Conservation (phyloP, 2,329 filamentous ascomycete genomes). For the Talaromyces sp. region DNA sequence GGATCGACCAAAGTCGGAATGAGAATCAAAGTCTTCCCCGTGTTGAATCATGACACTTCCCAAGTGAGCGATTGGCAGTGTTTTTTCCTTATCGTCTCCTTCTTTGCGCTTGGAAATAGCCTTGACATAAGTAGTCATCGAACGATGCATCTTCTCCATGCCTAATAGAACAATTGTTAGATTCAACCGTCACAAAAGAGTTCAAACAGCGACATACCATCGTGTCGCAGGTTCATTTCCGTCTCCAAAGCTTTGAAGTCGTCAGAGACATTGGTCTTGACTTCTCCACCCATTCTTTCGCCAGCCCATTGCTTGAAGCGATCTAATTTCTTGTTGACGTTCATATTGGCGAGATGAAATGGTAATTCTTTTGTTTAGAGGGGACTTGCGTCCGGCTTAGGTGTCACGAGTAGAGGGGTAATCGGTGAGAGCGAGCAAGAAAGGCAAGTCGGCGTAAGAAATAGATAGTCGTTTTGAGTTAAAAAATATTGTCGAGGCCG, state of each 20-base stretch:
- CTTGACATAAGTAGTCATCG: constrained; percentile 83
- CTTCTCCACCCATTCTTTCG: constrained; percentile 90
- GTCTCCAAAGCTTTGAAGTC: constrained; percentile 87
- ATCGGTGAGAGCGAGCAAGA: neutral
- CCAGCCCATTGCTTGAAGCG: constrained; percentile 97
- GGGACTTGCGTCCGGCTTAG: too few species aligned
- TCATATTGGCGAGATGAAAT: constrained; percentile 43
- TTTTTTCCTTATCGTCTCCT: constrained; percentile 84
- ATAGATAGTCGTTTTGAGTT: neutral
- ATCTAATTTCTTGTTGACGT: constrained; percentile 83
- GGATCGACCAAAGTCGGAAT: constrained; percentile 88
- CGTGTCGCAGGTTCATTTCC: constrained; percentile 85
- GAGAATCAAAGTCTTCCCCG: constrained; percentile 86
- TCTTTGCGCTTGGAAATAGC: constrained; percentile 82
- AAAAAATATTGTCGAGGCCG: neutral
- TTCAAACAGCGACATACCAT: constrained; percentile 59
- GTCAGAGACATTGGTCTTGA: constrained; percentile 81
- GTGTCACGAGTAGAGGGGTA: neutral
- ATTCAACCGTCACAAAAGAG: too few species aligned
- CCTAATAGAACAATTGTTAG: constrained; percentile 5
- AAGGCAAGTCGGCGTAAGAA: neutral
- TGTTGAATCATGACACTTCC: constrained; percentile 84
- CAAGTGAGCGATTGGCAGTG: constrained; percentile 72
- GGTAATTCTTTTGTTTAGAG: neutral
- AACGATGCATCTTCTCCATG: constrained; percentile 84